phyloP scores from a whole-genome alignment of 208 protist species.

The Porcisia hertigi region DNA sequence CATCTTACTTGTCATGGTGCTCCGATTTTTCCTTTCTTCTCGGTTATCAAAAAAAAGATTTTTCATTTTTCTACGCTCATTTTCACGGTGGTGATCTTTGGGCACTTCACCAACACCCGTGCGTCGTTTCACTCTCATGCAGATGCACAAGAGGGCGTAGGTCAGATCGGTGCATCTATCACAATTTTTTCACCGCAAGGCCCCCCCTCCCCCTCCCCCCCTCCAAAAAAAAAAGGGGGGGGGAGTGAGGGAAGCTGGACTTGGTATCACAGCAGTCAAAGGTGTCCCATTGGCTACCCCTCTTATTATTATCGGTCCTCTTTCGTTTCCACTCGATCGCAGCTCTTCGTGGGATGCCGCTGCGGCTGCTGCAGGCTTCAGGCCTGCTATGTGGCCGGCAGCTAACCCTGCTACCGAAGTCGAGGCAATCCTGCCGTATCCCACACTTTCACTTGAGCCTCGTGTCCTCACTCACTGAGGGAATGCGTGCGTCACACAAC shows the following conservation, averaged over 20 bases:
- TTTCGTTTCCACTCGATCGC: not conserved
- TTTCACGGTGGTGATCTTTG: not conserved
- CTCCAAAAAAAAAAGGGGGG: no score
- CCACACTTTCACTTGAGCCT: not conserved
- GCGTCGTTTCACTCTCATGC: not conserved
- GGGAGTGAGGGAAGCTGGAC: not conserved
- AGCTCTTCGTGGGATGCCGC: not conserved
- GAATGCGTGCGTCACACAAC: conserved; percentile 39
- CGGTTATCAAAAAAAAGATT: not conserved
- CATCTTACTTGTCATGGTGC: not conserved
- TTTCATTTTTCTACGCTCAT: no score
- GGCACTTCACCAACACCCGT: not conserved
- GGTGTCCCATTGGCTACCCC: not conserved
- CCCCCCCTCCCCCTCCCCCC: no score
- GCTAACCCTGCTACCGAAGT: not conserved
- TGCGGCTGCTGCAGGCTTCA: not conserved
- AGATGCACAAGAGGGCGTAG: not conserved
- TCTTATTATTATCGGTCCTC: not conserved
- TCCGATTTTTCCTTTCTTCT: not conserved
- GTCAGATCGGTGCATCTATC: not conserved
- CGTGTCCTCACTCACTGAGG: conserved; percentile 1
- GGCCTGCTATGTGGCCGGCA: not conserved
- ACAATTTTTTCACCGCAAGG: not conserved
- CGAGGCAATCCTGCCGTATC: not conserved
- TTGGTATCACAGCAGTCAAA: not conserved